These are phyloP conservation scores for Ramaria sp. DNA, from an alignment of 768 basidiomycete genomes.

Conservation along the genomic window DNA sequence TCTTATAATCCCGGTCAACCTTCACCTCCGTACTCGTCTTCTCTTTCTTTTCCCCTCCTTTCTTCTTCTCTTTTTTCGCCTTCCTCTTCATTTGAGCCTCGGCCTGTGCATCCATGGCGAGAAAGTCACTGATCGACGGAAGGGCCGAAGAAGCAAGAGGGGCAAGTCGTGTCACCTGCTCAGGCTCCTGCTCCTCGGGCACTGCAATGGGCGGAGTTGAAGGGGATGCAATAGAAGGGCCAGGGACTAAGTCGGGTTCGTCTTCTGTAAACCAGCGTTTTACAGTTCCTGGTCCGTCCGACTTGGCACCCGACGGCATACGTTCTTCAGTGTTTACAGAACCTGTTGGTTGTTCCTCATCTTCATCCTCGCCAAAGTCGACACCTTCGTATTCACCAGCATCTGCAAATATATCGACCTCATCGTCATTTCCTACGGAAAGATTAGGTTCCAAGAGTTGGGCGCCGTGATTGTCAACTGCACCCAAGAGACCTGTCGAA, in stretches of 20 bases:
- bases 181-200: slow-evolving; percentile 23
- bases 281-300: not conserved
- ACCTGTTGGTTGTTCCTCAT: slow-evolving; percentile 9
- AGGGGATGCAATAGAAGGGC: not conserved
- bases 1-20: slow-evolving; percentile 46
- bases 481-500: not conserved
- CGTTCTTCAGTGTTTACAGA: not conserved
- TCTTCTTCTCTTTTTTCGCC: slow-evolving; percentile 70
- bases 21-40: slow-evolving; percentile 35
- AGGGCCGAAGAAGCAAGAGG: slow-evolving; percentile 73
- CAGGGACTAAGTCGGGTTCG: not conserved
- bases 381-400: slow-evolving; percentile 77
- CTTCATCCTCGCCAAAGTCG: slow-evolving; percentile 43
- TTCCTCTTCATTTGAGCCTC: slow-evolving; percentile 56
- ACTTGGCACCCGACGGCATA: not conserved
- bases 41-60: slow-evolving; percentile 25
- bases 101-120: slow-evolving; percentile 65
- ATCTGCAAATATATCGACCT: slow-evolving; percentile 81
- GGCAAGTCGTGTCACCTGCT: slow-evolving; percentile 43
- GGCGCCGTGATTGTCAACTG: slow-evolving; percentile 11
- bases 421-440: slow-evolving; percentile 32
- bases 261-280: slow-evolving; percentile 10
- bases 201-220: not conserved
- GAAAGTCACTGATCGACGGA: slow-evolving; percentile 73
- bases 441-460: slow-evolving; percentile 19